phyloP scores from a whole-genome alignment of 2,329 filamentous ascomycete genomes.

The Cladophialophora bantiana region DNA sequence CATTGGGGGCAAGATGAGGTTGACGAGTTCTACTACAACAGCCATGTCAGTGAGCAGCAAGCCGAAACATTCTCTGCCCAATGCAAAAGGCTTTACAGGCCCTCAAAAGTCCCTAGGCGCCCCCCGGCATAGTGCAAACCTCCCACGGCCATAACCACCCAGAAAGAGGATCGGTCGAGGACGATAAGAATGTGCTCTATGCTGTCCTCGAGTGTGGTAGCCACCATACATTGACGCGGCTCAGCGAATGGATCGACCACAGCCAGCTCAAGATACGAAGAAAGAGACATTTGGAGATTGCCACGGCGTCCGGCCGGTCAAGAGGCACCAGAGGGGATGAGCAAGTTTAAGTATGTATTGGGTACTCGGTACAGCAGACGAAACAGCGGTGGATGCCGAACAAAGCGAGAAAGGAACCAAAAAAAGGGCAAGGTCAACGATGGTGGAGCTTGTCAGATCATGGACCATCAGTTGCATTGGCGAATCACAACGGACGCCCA shows the following conservation, averaged over 20 bases:
- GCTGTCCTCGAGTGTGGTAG: neutral
- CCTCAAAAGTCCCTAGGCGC: neutral
- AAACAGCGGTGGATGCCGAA: constrained; percentile 3
- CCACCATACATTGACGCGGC: too few species aligned
- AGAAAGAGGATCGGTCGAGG: neutral
- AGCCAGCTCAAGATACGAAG: neutral
- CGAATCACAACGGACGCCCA: neutral
- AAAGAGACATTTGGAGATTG: neutral
- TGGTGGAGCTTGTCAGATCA: constrained; percentile 1
- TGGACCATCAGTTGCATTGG: neutral
- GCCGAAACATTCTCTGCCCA: constrained; percentile 62
- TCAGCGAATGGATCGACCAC: neutral
- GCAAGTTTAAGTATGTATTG: constrained; percentile 1
- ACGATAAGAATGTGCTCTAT: neutral
- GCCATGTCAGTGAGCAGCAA: constrained; percentile 50
- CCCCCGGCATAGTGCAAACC: too few species aligned
- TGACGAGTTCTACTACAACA: constrained; percentile 51
- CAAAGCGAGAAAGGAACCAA: too few species aligned
- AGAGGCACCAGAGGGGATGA: constrained; percentile 9
- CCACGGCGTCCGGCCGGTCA: neutral
- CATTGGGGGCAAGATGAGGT: constrained; percentile 58
- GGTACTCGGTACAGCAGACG: neutral
- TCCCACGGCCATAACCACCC: neutral
- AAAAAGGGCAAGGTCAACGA: neutral
- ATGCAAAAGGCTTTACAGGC: neutral